Percentiles rank a stretch among this genome's conserved stretches.
These are phyloP conservation scores for Annulohypoxylon bovei DNA, from an alignment of 495 filamentous ascomycete species.

Conservation along the genomic window DNA sequence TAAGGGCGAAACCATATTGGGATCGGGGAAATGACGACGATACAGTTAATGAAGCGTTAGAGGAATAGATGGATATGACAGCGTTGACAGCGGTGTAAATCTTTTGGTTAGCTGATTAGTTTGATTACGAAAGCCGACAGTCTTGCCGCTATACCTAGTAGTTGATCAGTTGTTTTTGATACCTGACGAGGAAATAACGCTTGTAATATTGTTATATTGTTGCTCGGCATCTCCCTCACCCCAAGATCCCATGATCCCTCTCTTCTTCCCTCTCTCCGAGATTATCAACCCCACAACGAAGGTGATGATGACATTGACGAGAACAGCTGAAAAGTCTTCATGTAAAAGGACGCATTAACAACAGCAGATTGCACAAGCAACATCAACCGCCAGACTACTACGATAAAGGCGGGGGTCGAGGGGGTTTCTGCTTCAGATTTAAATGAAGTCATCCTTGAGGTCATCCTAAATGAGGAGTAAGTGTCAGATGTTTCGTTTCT, in stretches of 20 bases:
- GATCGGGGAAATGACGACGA: constrained; percentile 17
- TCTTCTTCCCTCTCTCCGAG: constrained; percentile 24
- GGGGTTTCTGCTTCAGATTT: constrained; percentile 23
- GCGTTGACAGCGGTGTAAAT: background rate
- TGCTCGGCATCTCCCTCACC: constrained; percentile 4
- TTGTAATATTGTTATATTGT: constrained; percentile 5
- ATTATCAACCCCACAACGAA: constrained; percentile 32
- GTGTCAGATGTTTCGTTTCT: constrained; percentile 25
- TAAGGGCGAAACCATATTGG: constrained; percentile 7
- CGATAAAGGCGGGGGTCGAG: background rate
- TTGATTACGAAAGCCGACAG: constrained; percentile 21
- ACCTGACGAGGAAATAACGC: constrained; percentile 35
- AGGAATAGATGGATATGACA: constrained; percentile 8
- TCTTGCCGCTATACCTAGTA: constrained; percentile 7
- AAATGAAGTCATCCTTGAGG: constrained; percentile 28
- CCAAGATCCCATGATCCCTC: constrained; percentile 1
- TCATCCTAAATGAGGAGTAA: constrained; percentile 8
- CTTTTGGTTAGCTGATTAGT: constrained; percentile 20
- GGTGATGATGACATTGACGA: background rate
- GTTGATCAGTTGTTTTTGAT: constrained; percentile 12
- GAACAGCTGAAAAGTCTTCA: background rate
- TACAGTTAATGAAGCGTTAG: constrained; percentile 17
- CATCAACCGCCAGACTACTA: constrained; percentile 11
- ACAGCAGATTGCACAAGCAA: constrained; percentile 20
- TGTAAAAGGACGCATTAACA: constrained; percentile 30